These are phyloP conservation scores for Gossypium schwendimanii DNA, from an alignment of 441 rosid genomes.

Conservation along the genomic window DNA sequence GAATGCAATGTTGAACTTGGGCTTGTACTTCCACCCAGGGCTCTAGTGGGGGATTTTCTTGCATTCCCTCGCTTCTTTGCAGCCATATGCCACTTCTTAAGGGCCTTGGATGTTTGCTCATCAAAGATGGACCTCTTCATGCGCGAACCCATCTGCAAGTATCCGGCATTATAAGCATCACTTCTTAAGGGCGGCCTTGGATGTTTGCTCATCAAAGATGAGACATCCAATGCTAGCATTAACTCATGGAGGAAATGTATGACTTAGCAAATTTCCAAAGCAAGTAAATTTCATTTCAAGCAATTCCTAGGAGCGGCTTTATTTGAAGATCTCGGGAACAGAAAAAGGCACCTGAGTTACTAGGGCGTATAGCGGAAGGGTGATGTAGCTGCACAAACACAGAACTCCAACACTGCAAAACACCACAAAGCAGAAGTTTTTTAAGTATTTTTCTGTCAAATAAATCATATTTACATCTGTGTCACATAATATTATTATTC, in stretches of 20 bases:
- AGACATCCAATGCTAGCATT: not conserved
- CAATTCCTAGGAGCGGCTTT: not conserved
- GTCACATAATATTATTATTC: not conserved
- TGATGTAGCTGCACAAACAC: slow-evolving; percentile 78
- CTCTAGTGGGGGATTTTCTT: slow-evolving; percentile 40
- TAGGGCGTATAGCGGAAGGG: slow-evolving; percentile 89
- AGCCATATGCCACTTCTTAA: slow-evolving; percentile 79
- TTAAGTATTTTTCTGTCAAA: not conserved
- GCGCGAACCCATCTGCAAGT: slow-evolving; percentile 70
- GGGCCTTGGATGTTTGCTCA: slow-evolving; percentile 82
- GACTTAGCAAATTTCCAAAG: not conserved
- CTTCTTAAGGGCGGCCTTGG: not conserved
- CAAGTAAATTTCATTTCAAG: not conserved
- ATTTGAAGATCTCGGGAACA: not conserved
- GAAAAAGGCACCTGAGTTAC: slow-evolving; percentile 70
- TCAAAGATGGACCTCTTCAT: slow-evolving; percentile 89
- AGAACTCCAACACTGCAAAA: slow-evolving; percentile 51
- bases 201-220: too few species aligned
- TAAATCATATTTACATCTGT: not conserved
- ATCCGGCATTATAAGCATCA: not conserved
- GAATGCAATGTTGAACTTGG: slow-evolving; percentile 32
- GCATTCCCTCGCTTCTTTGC: slow-evolving; percentile 49
- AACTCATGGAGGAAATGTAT: not conserved
- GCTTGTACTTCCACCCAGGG: slow-evolving; percentile 42
- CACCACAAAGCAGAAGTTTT: not conserved